phyloP scores from a whole-genome alignment of 441 rosid species.

The Erysimum cheiri region DNA sequence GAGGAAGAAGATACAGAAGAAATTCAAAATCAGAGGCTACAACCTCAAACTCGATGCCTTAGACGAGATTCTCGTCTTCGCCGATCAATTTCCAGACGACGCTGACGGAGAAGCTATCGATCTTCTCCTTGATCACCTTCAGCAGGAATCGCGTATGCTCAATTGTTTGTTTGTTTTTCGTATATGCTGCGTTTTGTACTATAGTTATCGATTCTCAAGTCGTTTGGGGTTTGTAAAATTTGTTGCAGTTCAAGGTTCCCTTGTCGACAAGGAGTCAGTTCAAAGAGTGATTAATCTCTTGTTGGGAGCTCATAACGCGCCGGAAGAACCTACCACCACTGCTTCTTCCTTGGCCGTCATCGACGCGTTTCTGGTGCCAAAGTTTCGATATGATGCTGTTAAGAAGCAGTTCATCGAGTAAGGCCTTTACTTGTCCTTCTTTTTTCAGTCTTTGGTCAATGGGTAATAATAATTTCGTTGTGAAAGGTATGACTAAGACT shows the following conservation, averaged over 20 bases:
- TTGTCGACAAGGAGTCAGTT: conserved; percentile 73
- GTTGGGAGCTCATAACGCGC: conserved; percentile 69
- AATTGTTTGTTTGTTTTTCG: background rate
- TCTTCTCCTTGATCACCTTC: conserved; percentile 83
- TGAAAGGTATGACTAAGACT: background rate
- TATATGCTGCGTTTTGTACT: background rate
- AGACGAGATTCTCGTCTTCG: conserved; percentile 67
- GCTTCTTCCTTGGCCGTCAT: conserved; percentile 61
- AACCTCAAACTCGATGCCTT: conserved; percentile 69
- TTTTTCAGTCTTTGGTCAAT: conserved; percentile 7
- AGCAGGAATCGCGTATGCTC: conserved; percentile 55
- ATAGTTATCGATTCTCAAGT: background rate
- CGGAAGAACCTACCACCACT: conserved; percentile 50
- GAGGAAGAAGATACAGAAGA: conserved; percentile 76
- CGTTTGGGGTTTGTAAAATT: conserved; percentile 7
- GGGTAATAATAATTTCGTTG: background rate
- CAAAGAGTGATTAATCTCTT: conserved; percentile 58
- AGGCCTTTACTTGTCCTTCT: conserved; percentile 3
- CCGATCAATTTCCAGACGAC: conserved; percentile 59
- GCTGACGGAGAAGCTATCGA: conserved; percentile 77
- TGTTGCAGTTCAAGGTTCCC: conserved; percentile 67
- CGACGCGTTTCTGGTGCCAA: conserved; percentile 84
- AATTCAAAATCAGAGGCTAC: conserved; percentile 84
- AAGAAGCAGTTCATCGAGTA: conserved; percentile 85
- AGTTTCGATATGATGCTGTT: conserved; percentile 72